These are phyloP conservation scores for Claviceps sp. DNA, from an alignment of 2,329 filamentous ascomycete genomes.

Conservation along the genomic window DNA sequence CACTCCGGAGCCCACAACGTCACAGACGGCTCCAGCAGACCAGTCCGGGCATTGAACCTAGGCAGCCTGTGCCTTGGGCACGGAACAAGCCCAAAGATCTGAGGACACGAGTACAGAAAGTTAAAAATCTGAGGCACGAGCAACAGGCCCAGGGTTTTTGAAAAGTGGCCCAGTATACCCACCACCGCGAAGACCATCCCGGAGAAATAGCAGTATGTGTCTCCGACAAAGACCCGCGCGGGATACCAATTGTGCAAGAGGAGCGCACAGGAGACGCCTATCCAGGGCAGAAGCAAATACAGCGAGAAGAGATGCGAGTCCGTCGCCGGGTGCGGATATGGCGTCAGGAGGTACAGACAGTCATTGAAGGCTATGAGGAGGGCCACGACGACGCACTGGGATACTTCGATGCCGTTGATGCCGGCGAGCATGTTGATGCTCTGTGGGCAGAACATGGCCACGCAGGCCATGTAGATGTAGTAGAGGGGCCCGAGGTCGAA, in stretches of 20 bases:
- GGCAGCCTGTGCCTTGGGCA: conserved; percentile 90
- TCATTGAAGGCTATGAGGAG: conserved; percentile 77
- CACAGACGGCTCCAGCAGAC: conserved; percentile 73
- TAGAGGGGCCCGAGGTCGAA: conserved; percentile 74
- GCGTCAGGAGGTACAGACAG: conserved; percentile 68
- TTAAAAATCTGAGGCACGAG: conserved; percentile 94
- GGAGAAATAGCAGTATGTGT: conserved; percentile 99
- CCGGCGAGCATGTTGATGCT: conserved; percentile 99
- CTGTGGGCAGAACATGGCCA: conserved; percentile 96
- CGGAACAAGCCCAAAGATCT: conserved; percentile 79
- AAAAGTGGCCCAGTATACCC: conserved; percentile 93
- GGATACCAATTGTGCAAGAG: conserved; percentile 93
- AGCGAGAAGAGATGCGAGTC: conserved; percentile 94
- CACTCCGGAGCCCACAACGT: conserved; percentile 57
- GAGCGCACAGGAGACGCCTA: conserved; percentile 80
- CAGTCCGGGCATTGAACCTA: conserved; percentile 72
- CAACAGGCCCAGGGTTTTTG: conserved; percentile 84
- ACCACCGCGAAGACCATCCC: conserved; percentile 98
- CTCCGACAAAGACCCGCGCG: conserved; percentile 86
- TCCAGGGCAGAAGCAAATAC: conserved; percentile 86
- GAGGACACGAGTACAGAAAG: conserved; percentile 84
- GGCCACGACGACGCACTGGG: conserved; percentile 85
- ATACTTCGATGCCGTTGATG: conserved; percentile 96
- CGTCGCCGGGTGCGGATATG: conserved; percentile 82
- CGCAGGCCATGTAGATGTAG: conserved; percentile 91